Base-by-base conservation (phyloP, 345 rosid species). In the Turnera subulata region DNA sequence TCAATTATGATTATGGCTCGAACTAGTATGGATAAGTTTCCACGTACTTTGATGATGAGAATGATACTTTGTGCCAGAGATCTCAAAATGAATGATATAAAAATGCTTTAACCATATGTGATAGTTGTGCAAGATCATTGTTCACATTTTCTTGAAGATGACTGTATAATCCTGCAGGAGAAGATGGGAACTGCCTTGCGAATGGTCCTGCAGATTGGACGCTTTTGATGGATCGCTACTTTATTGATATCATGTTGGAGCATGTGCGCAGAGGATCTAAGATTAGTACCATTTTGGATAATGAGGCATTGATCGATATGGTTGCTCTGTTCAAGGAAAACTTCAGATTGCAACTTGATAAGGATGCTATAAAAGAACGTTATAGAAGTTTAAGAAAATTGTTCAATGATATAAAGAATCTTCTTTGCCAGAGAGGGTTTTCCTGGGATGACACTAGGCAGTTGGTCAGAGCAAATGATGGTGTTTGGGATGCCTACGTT, bases 181-280 rank as follows among this genome's bases (percentile, higher is more conserved):
- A 66, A 38, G 75, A 71, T 16, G 20, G 22, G 44, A 67, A 53
- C 53, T 49, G 46, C 40, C 45, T 42, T 61, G 62, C 42, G 11
- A 50, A 72, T 62, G 56, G 68, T 25, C 73, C 58, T 26, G 25
- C 58, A 56, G 65, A 62, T 43, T 76, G 81, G 84, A 79, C 79
- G 6, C 78, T 81, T 52, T 39, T 47, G 10, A 79, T 76, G 81
- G 81, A 76, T n/a, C 75, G 84, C 8, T 59, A 76, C 68, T 70
- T 79, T 65, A 73, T 79, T 47, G 84, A 79, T 62, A 74, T 76
- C 40, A 65, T 76, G 77, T 63, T 79, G 63, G 70, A 65, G 63
- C 71, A 68, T 39, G 81, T 71, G 53, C 69, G 12, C 56, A 62
- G 50, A 56, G 73, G 79, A 45, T 56, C 58, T 48, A 73, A 50